Evolutionary conservation across 2,329 filamentous ascomycete genomes (phyloP).

Genomic region (Calonectria henricotiae): DNA sequence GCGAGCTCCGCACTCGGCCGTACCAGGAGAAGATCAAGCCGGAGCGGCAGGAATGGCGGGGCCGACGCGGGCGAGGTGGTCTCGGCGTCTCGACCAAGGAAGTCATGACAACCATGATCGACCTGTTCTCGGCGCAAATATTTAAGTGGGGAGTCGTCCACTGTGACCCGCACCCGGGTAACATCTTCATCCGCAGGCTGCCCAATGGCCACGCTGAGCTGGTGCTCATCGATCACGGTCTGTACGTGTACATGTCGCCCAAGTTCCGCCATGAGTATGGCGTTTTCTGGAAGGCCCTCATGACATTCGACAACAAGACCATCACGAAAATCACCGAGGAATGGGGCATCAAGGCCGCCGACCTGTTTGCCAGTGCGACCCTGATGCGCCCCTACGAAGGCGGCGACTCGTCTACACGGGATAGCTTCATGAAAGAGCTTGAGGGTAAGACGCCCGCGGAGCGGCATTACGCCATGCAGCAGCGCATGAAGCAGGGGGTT

Average conservation of each 20-base stretch:
- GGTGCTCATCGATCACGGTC: conserved; percentile 95
- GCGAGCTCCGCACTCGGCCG: conserved; percentile 67
- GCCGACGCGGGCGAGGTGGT: conserved; percentile 80
- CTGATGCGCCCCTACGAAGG: conserved; percentile 93
- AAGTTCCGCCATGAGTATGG: conserved; percentile 90
- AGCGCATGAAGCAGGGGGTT: conserved; percentile 81
- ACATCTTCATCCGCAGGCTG: conserved; percentile 93
- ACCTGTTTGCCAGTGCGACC: conserved; percentile 93
- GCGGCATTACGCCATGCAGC: conserved; percentile 91
- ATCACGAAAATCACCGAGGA: conserved; percentile 80
- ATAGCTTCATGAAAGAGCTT: conserved; percentile 77
- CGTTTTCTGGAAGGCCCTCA: conserved; percentile 92
- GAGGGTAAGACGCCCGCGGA: conserved; percentile 75
- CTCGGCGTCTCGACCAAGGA: conserved; percentile 87
- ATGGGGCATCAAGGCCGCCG: conserved; percentile 92
- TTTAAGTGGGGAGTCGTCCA: conserved; percentile 97
- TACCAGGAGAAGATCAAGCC: conserved; percentile 81
- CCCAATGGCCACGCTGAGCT: conserved; percentile 89
- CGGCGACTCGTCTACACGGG: conserved; percentile 78
- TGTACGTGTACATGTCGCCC: conserved; percentile 93
- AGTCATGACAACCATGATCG: conserved; percentile 97
- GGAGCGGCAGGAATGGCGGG: conserved; percentile 84
- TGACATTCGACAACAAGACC: conserved; percentile 92
- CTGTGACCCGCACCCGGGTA: conserved; percentile 97
- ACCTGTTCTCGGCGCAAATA: conserved; percentile 97